These are phyloP conservation scores for Chaetomium cochliodes DNA, from an alignment of 495 filamentous ascomycete genomes.

Conservation along the genomic window DNA sequence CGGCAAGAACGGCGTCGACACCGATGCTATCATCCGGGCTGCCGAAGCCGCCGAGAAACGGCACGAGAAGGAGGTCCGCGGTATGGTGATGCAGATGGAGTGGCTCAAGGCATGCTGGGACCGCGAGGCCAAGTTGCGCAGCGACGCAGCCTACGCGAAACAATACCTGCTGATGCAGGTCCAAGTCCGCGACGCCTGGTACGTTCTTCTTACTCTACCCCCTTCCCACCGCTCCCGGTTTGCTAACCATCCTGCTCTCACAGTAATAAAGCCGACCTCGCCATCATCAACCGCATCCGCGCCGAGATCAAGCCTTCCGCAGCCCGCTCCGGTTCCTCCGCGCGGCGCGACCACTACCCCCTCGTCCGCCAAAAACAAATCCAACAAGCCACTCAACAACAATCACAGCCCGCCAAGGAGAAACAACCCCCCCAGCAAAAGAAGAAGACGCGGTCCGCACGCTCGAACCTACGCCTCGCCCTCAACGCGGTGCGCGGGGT, in stretches of 20 bases:
- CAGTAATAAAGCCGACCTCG: slow-evolving; percentile 89
- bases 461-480: slow-evolving; percentile 32
- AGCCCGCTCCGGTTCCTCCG: slow-evolving; percentile 26
- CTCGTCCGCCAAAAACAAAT: neutral
- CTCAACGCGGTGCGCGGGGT: slow-evolving; percentile 41
- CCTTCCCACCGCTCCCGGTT: slow-evolving; percentile 10
- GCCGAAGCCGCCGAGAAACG: slow-evolving; percentile 55
- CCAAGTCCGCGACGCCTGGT: slow-evolving; percentile 81
- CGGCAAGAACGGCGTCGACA: slow-evolving; percentile 28
- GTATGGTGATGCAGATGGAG: slow-evolving; percentile 82
- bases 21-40: slow-evolving; percentile 48
- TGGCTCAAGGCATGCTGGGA: slow-evolving; percentile 77
- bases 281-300: slow-evolving; percentile 73
- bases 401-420: neutral
- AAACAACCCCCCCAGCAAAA: neutral
- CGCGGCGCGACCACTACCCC: slow-evolving; percentile 14
- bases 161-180: slow-evolving; percentile 74
- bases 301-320: slow-evolving; percentile 42
- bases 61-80: slow-evolving; percentile 78
- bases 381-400: neutral
- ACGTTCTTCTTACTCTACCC: slow-evolving; percentile 44
- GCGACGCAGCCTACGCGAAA: slow-evolving; percentile 77
- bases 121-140: slow-evolving; percentile 76
- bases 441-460: slow-evolving; percentile 10
- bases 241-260: slow-evolving; percentile 16